A percentile compares a stretch with the other conserved stretches of the same genome.
Conservation (phyloP, 306 rosid genomes). For the Calophaca sinica region DNA sequence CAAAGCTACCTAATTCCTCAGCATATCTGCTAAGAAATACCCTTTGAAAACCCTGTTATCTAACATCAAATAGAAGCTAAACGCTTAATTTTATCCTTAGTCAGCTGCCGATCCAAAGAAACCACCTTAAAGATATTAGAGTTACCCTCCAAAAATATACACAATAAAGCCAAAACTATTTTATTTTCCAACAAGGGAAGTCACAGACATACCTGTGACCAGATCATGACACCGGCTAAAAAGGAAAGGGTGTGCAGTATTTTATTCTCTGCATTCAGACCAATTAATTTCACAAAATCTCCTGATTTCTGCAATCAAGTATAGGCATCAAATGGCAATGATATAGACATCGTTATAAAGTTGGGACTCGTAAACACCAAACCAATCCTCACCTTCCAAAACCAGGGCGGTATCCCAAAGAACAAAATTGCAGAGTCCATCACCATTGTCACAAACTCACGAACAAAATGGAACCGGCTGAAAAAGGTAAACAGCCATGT, state of each 20-base stretch:
- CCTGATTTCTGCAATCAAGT: slow-evolving; percentile 78
- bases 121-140: background rate
- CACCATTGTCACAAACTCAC: slow-evolving; percentile 84
- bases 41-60: background rate
- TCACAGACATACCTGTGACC: slow-evolving; percentile 80
- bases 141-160: background rate
- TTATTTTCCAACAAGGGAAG: slow-evolving; percentile 29
- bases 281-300: slow-evolving; percentile 60
- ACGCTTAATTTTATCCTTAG: too few species aligned
- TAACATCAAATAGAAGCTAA: background rate
- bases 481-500: slow-evolving; percentile 38
- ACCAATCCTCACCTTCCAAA: slow-evolving; percentile 81
- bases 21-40: too few species aligned
- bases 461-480: slow-evolving; percentile 90
- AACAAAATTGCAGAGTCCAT: slow-evolving; percentile 82
- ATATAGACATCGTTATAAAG: background rate
- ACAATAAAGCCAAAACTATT: background rate
- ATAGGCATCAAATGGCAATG: slow-evolving; percentile 13
- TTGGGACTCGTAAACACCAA: slow-evolving; percentile 10
- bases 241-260: slow-evolving; percentile 85
- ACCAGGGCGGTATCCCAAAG: slow-evolving; percentile 83
- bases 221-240: slow-evolving; percentile 74
- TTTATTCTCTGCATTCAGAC: slow-evolving; percentile 85
- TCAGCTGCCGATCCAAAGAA: too few species aligned
- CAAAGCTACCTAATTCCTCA: too few species aligned